Conservation (phyloP, 2,329 filamentous ascomycete species). For the Neurospora sp. region DNA sequence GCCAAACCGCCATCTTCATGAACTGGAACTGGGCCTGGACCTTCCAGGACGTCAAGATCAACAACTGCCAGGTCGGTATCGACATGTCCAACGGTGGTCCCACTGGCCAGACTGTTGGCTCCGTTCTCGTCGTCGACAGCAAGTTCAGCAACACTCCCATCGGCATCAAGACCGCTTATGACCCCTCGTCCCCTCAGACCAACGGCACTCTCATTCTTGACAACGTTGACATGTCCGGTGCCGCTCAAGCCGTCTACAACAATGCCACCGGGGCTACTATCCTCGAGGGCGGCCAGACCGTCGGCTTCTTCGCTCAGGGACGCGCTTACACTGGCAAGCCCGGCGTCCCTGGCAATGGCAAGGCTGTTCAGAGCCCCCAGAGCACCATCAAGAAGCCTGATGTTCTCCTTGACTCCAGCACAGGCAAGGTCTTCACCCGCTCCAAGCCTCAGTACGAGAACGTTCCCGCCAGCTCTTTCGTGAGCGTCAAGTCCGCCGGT, state of each 20-base stretch:
- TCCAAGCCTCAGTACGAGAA: conserved; percentile 82
- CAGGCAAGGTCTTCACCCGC: conserved; percentile 67
- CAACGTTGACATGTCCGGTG: conserved; percentile 75
- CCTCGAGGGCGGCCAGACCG: conserved; percentile 57
- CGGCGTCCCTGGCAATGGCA: conserved; percentile 28
- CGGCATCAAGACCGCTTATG: conserved; percentile 69
- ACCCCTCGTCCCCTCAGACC: conserved; percentile 48
- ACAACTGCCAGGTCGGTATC: conserved; percentile 64
- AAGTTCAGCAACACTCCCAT: conserved; percentile 64
- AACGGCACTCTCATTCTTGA: conserved; percentile 79
- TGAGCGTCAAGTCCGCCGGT: conserved; percentile 73
- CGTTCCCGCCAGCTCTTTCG: conserved; percentile 56
- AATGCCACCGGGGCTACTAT: conserved; percentile 46
- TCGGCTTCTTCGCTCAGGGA: conserved; percentile 71
- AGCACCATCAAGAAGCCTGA: conserved; percentile 52
- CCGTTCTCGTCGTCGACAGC: conserved; percentile 74
- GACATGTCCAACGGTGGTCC: conserved; percentile 62
- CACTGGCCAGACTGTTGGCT: conserved; percentile 67
- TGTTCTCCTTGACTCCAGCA: conserved; percentile 46
- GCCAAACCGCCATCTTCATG: conserved; percentile 75
- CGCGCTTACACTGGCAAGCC: conserved; percentile 51
- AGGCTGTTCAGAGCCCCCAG: conserved; percentile 50
- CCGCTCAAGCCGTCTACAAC: conserved; percentile 56
- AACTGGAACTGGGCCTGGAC: conserved; percentile 91
- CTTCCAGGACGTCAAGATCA: conserved; percentile 65